Base-by-base conservation (phyloP, 2,329 filamentous ascomycete species). In the Fusarium sp. region DNA sequence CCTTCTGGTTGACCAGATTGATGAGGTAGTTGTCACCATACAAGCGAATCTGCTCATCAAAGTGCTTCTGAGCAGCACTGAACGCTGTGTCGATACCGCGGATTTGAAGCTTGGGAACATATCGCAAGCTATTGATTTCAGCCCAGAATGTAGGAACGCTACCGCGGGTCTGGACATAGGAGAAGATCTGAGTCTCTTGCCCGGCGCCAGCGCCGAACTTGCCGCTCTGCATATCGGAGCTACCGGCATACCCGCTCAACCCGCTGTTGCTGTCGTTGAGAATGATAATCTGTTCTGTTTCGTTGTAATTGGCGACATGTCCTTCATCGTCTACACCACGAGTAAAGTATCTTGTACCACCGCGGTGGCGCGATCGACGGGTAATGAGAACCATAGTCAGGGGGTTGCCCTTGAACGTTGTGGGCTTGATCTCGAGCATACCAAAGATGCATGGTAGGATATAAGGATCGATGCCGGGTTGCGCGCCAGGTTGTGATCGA, bases 1-100 rank as follows among this genome's bases (percentile, higher is more conserved):
- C 97, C 77, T 94, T 97, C 73, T 98, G 94, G 78, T 99, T 99
- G 74, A 99, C 96, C 26, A 99, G 85, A 78, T 99, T 99, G 79
- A 99, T 95, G 60, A 99, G 86, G 81, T 96, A 98, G 78, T 98
- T 98, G 78, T 98, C 96, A 63, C 96, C 96, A 74, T 99, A 99
- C 28, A 97, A 82, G 59, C 88, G 87, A 73, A 99, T 96, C 80
- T 99, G 97, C 81, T 99, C 94, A 53, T 93, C 87, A 77, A 99
- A 98, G 80, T 99, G 96, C 72, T 90, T 91, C 75, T 88, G 89
- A 8, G 96, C 94, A 1, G 96, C 93, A 31, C 90, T 84, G 1
- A 93, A 81, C 1, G 94, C 94, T 5, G 90, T 89, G 68, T 98
- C 95, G 38, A 97, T 90, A 26, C 92, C 90, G 40, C 95, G 91